Conservation (phyloP, 306 rosid species). For the Corylus heterophylla region DNA sequence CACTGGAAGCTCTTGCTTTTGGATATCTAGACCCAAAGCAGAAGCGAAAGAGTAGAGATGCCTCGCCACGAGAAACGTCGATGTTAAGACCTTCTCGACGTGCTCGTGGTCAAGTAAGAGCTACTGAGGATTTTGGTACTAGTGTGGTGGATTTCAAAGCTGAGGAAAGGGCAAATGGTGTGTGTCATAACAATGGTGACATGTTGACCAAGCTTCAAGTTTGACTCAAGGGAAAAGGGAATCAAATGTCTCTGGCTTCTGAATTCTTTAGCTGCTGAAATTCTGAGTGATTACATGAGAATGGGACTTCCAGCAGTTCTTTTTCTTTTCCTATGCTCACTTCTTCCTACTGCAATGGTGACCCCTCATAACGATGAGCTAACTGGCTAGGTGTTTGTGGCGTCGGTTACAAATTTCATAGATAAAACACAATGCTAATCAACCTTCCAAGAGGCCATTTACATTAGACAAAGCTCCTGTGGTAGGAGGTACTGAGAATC, state of each 20-base stretch:
- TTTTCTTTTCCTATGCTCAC: not conserved
- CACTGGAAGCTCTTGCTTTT: slow-evolving; percentile 82
- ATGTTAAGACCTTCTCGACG: slow-evolving; percentile 42
- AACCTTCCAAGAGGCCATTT: slow-evolving; percentile 17
- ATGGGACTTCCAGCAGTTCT: not conserved
- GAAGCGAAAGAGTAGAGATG: slow-evolving; percentile 60
- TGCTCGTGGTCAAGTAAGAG: slow-evolving; percentile 37
- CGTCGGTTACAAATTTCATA: slow-evolving; percentile 30
- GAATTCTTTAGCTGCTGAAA: slow-evolving; percentile 18
- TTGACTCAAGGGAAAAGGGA: slow-evolving; percentile 23
- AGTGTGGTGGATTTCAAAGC: slow-evolving; percentile 29
- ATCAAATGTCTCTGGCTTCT: slow-evolving; percentile 6
- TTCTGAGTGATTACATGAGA: slow-evolving; percentile 8
- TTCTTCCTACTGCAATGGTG: slow-evolving; percentile 11
- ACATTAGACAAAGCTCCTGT: slow-evolving; percentile 9
- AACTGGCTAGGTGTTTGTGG: slow-evolving; percentile 26
- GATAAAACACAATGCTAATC: slow-evolving; percentile 15
- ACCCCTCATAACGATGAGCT: slow-evolving; percentile 19
- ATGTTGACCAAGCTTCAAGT: slow-evolving; percentile 36
- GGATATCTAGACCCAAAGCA: slow-evolving; percentile 87
- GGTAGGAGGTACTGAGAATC: slow-evolving; percentile 15
- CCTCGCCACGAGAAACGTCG: slow-evolving; percentile 26
- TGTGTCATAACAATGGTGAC: slow-evolving; percentile 32
- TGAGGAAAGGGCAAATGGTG: slow-evolving; percentile 33
- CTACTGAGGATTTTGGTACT: slow-evolving; percentile 35